These are phyloP conservation scores for Metahyphopichia silvanorum DNA, from an alignment of 805 yeast genomes.

Conservation along the genomic window DNA sequence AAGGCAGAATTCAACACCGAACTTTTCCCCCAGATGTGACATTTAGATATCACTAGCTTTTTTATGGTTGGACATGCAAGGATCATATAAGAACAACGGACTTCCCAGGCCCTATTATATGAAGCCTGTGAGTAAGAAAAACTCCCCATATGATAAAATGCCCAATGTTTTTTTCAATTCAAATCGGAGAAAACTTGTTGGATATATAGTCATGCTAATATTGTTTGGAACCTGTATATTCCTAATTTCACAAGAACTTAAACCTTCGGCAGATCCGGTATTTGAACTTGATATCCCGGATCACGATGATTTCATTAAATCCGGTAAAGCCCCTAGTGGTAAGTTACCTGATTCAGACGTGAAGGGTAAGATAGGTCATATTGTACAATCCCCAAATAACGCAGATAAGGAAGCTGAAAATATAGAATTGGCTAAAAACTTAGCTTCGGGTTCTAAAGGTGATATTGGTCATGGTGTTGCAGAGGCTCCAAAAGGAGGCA, in stretches of 20 bases:
- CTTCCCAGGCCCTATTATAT: slow-evolving; percentile 45
- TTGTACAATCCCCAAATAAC: slow-evolving; percentile 21
- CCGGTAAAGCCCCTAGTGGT: slow-evolving; percentile 2
- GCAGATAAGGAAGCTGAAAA: slow-evolving; percentile 33
- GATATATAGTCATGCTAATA: slow-evolving; percentile 33
- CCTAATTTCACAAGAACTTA: slow-evolving; percentile 36
- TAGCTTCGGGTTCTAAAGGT: slow-evolving; percentile 37
- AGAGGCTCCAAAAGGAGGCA: slow-evolving; percentile 46
- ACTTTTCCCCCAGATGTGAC: too few species aligned
- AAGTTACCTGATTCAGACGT: slow-evolving; percentile 5
- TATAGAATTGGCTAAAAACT: slow-evolving; percentile 34
- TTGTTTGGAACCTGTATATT: slow-evolving; percentile 33
- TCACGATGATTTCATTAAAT: too few species aligned
- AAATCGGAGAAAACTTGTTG: slow-evolving; percentile 35
- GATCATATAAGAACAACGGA: slow-evolving; percentile 39
- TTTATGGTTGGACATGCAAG: slow-evolving; percentile 42
- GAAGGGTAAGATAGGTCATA: slow-evolving; percentile 25
- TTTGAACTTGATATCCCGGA: too few species aligned
- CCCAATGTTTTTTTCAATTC: slow-evolving; percentile 30
- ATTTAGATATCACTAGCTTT: too few species aligned
- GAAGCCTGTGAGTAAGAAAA: slow-evolving; percentile 37
- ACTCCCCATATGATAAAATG: slow-evolving; percentile 33
- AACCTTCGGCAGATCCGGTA: slow-evolving; percentile 19
- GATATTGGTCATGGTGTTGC: slow-evolving; percentile 36
- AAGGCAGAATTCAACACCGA: too few species aligned